Evolutionary conservation across 1,284 basidiomycete genomes (phyloP).

Genomic region (Melampsora occidentalis): DNA sequence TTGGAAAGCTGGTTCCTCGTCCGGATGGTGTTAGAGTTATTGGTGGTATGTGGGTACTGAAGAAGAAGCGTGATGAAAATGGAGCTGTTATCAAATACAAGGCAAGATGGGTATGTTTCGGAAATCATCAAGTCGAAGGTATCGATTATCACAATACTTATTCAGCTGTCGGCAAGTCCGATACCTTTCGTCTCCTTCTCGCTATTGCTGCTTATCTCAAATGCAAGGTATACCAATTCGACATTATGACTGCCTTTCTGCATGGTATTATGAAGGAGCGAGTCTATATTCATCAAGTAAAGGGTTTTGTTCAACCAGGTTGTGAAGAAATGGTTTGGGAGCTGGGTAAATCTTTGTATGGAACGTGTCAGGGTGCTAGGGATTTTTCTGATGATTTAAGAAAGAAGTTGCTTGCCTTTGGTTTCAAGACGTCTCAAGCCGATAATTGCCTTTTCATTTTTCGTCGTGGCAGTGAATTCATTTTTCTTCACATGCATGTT

Average conservation of each 20-base stretch:
- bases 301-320: neutral
- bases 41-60: slow-evolving; percentile 10
- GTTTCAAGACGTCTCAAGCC: neutral
- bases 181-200: neutral
- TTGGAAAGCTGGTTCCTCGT: neutral
- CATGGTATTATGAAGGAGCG: neutral
- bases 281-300: slow-evolving; percentile 5
- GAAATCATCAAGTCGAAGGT: neutral
- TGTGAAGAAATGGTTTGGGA: slow-evolving; percentile 1
- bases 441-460: slow-evolving; percentile 10
- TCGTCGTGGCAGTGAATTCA: neutral
- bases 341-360: slow-evolving; percentile 7
- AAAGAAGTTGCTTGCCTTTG: neutral
- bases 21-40: neutral
- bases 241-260: slow-evolving; percentile 13
- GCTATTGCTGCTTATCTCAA: neutral
- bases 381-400: neutral
- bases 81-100: neutral
- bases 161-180: neutral
- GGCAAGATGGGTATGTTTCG: neutral
- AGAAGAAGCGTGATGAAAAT: neutral
- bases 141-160: neutral
- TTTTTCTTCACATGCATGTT: slow-evolving; percentile 1
- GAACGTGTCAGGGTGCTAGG: neutral
- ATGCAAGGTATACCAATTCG: neutral